Base-by-base conservation (phyloP, 352 stramenopile genomes). In the Globisporangium cylindrosporum region DNA sequence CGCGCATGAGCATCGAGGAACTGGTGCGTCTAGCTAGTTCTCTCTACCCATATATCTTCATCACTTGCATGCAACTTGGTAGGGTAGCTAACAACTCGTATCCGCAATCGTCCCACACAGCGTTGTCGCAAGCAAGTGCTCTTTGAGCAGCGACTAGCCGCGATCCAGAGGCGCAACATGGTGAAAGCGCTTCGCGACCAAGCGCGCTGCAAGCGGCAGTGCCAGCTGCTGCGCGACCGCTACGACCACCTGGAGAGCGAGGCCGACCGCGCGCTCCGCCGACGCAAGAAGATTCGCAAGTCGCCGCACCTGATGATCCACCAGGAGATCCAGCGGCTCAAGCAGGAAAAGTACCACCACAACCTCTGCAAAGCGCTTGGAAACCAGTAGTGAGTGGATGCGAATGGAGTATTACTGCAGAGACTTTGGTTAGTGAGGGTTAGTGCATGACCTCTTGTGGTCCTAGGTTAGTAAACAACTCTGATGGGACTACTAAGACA, bases 191-290 rank as follows among this genome's bases (percentile, higher is more conserved):
- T 63, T 10, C 70, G 66, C 32, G 76, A 77, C 32, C 55, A 76
- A 6, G 64, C 59, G 25, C 73, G 80, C 7, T 87, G 77, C 62
- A 75, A 76, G 36, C 69, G 69, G 2, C 78, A 88, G 59, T 80
- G 70, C 20, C 73, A 75, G 51, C 55, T 75, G 22, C 62, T 91
- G 20, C 77, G 82, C 4, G 71, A 81, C 43, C 66, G 73, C 34
- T 89, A 88, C 66, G 76, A 91, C 59, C 73, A 76, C 51, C 71
- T 88, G 61, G 80, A 89, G 58, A 82, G 70, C 62, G 77, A 85
- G 67, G 82, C 78, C 20, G 80, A 89, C 20, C 73, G 75, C 59
- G 80, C 80, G 12, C 71, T 91, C 20, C 75, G 77, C 7, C 73
- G 79, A 0, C 80, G 80, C 63, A 91, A 89, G 66, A 70, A 74